Conservation (phyloP, 1,284 basidiomycete genomes). For the Neonothopanus nambi region DNA sequence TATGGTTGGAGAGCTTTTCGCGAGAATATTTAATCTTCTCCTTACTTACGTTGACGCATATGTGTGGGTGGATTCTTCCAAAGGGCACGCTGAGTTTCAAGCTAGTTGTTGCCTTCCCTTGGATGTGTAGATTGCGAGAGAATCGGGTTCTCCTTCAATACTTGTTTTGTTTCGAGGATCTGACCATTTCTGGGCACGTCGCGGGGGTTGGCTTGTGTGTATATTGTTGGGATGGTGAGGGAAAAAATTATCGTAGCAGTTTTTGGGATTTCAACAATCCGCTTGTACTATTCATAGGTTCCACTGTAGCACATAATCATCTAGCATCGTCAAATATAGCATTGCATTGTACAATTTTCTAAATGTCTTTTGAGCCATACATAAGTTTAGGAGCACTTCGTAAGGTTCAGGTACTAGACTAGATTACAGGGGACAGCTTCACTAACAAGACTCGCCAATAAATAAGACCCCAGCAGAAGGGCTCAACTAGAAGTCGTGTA, state of each 20-base stretch:
- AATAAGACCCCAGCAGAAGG: too few species aligned
- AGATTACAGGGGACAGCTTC: too few species aligned
- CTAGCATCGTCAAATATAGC: too few species aligned
- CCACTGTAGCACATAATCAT: too few species aligned
- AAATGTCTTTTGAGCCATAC: not conserved
- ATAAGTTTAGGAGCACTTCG: not conserved
- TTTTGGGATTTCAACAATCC: slow-evolving; percentile 20
- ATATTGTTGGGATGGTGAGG: not conserved
- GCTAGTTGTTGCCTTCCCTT: slow-evolving; percentile 1
- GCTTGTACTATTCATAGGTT: slow-evolving; percentile 8
- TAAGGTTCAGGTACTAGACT: too few species aligned
- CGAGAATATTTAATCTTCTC: too few species aligned
- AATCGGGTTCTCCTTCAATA: not conserved
- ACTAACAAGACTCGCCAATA: too few species aligned
- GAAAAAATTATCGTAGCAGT: slow-evolving; percentile 8
- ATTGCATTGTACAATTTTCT: too few species aligned
- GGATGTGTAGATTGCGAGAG: not conserved
- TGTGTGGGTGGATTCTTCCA: slow-evolving; percentile 9
- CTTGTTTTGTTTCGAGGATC: not conserved
- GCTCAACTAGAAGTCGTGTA: too few species aligned
- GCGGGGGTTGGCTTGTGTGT: slow-evolving; percentile 7
- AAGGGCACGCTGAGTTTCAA: slow-evolving; percentile 7
- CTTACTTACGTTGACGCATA: slow-evolving; percentile 3
- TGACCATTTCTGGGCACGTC: slow-evolving; percentile 2
- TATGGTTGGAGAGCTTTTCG: slow-evolving; percentile 6